Base-by-base conservation (phyloP, 2,329 filamentous ascomycete genomes). In the Gyromitra esculenta region DNA sequence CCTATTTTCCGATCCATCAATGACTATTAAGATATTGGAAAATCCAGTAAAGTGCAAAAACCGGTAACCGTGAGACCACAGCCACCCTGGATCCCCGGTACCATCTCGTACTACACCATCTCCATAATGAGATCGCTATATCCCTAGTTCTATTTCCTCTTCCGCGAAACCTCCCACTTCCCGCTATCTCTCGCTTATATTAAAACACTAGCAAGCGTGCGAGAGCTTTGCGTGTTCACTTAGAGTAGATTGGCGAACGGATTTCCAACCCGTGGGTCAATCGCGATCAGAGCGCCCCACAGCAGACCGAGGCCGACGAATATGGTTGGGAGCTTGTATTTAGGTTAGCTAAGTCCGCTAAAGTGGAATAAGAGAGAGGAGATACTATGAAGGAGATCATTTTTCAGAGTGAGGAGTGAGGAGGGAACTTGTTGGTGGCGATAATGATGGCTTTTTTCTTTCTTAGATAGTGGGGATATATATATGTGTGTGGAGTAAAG, bases 251-350 rank as follows among this genome's bases (percentile, higher is more conserved):
- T 35, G 21, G 54, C 7, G 11, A 57, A 57, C 25, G 54, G 54
- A 37, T 57, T 57, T 57, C 54, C 25, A 37, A 57, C 13, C 54
- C 54, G 11, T 1, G 54, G 54, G 4, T 57, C 54, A n/a, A 57
- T 31, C 54, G 54, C 11, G 35, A 57, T 15, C 25, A 57, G 25
- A 13, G 54, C 54, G 31, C 54, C 54, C 54, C 54, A 57, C 5
- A 57, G 54, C 25, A 57, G 31, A 25, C 25, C 25, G 21, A 57
- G 54, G 11, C 54, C 25, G 25, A 57, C 54, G 25, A 57, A 57
- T 57, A 57, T 57, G 9, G 25, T 57, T 57, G 54, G 21, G 13
- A 31, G 5, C 54, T 35, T 13, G 25, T 7, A 15, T 15, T 5
- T n/a, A 2, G 31, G 18, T 57, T 37, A 57, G 54, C 25, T 57